Evolutionary conservation across 2,329 filamentous ascomycete species (phyloP), one percentile per base, ranked within the genome.

Genomic region (Fusarium cyanostomum): DNA sequence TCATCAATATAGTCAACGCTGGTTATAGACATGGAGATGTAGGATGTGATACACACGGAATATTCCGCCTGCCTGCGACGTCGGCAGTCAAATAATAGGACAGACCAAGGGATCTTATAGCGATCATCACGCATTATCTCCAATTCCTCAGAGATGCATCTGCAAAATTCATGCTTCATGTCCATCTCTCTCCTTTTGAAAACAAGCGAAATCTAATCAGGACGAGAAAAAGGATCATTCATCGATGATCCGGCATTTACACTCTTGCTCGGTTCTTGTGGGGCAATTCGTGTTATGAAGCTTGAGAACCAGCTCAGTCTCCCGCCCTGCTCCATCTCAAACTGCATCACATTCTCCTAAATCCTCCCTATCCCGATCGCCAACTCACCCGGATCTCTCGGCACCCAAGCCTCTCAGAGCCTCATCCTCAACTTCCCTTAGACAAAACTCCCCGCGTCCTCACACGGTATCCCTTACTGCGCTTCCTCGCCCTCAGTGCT

Each of bases 1-100:
- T 65, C 52, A 65, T 65, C 62, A 59, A 62, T 57, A 65, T 65
- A 63, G 62, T 66, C 46, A 52, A 42, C 26, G 26, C 44, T 48
- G 21, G 34, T 21, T 15, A 38, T 39, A 39, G 21, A 53, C 34
- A 18, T 56, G 44, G 53, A 16, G 7, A 16, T 15, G 15, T 16
- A 16, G 24, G 21, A 37, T 37, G 31, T 27, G 35, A 49, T 30
- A 21, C 16, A 33, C 4, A 16, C 34, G 34, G 34, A 38, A 39
- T n/a, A 28, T 41, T 52, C 42, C 28, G 44, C 16, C 31, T 30
- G 34, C 16, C 31, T 30, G 34, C 52, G 21, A 51, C 45, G 41
- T 56, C 57, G 57, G 62, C 49, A 64, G 42, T 64, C 48, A 24
- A 43, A 44, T 37, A 35, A 21, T 35, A 18, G 12, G 10, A 8